Base-by-base conservation (phyloP, 495 filamentous ascomycete species). In the Podospora fimiseda region DNA sequence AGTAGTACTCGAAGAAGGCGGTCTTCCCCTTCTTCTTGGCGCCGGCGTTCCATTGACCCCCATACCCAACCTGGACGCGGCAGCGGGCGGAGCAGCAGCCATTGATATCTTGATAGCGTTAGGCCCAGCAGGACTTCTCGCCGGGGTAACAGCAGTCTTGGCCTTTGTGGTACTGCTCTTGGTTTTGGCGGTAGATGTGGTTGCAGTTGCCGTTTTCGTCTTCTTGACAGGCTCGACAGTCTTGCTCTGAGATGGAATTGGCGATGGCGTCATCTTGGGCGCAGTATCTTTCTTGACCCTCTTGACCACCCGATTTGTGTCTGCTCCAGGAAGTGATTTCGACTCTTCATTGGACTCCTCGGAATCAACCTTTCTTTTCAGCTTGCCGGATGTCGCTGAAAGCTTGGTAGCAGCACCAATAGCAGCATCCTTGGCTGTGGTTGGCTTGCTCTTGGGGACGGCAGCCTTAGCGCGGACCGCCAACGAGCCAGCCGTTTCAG, bases 11-110 rank as follows among this genome's bases (percentile, higher is more conserved):
- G 44, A 52, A 22, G 38, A 42, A 15, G 50, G 58, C 7, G 39
- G 21, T 50, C 56, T 43, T 11, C 56, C 62, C 41, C 55, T 57
- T 13, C 64, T 52, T 50, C 68, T 70, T 9, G 67, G 67, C 19
- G 65, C 65, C 8, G 67, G 67, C 9, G 65, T 70, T 14, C 67
- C 67, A 22, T 69, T 69, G 3, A 48, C 62, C n/a, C 60, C 58
- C 66, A 69, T 66, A 9, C 62, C 64, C 53, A 70, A 20, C 40
- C 52, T 60, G 27, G 56, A n/a, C 36, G 49, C 15, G 0, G 52
- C 2, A 3, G 55, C 38, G n/a, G 51, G 9, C n/a, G 48, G 5
- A 18, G 19, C 46, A 14, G 19, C 44, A 19, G 27, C n/a, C 11
- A 42, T 8, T 24, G 44, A 45, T 6, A 11, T 5, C 27, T 11